Evolutionary conservation across 345 rosid genomes (phyloP).

Genomic region (Microcos paniculata): DNA sequence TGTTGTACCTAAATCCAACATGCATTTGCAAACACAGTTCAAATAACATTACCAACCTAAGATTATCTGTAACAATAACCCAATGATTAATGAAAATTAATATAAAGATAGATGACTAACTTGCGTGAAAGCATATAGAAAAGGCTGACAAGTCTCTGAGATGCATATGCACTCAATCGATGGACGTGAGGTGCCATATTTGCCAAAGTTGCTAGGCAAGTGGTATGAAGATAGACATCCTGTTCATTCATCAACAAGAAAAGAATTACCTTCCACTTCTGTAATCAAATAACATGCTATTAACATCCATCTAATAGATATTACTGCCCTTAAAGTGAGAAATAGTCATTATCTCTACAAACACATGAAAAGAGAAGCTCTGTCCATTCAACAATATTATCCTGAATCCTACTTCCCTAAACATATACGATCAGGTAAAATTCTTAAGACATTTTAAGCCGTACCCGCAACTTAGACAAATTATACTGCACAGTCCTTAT

Average conservation of each 20-base stretch:
- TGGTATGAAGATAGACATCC: conserved; percentile 99
- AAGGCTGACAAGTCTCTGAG: conserved; percentile 95
- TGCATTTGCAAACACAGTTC: conserved; percentile 9
- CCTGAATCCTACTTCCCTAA: neutral
- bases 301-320: neutral
- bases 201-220: conserved; percentile 94
- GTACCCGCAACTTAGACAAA: conserved; percentile 95
- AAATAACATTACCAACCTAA: neutral
- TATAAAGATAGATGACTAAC: conserved; percentile 42
- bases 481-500: conserved; percentile 96
- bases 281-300: neutral
- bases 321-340: neutral
- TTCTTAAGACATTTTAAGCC: conserved; percentile 20
- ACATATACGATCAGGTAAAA: neutral
- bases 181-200: conserved; percentile 99
- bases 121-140: conserved; percentile 96
- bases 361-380: conserved; percentile 3
- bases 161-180: conserved; percentile 95
- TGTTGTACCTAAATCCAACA: conserved; percentile 68
- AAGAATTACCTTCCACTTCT: neutral
- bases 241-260: conserved; percentile 30
- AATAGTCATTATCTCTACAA: neutral
- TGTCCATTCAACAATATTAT: conserved; percentile 2
- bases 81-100: conserved; percentile 5
- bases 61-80: neutral